phyloP scores from a whole-genome alignment of 1,284 basidiomycete species.

The Schizophyllum commune region DNA sequence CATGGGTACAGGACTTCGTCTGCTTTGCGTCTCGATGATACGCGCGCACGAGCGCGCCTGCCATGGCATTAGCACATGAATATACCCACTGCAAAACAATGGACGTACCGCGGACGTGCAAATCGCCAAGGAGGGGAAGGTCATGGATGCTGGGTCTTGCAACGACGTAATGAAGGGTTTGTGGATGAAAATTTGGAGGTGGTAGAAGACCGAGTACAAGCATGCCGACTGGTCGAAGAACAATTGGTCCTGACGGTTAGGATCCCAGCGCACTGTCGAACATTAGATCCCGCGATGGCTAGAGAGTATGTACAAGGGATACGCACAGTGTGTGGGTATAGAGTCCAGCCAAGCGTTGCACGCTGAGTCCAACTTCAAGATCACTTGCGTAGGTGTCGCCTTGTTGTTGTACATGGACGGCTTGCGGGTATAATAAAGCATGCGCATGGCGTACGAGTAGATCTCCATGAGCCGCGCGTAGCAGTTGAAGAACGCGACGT shows the following conservation, averaged over 20 bases:
- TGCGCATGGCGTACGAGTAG: slow-evolving; percentile 12
- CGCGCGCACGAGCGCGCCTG: slow-evolving; percentile 47
- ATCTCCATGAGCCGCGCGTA: slow-evolving; percentile 42
- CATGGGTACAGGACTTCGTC: slow-evolving; percentile 1
- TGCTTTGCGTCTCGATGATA: slow-evolving; percentile 34
- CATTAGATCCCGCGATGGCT: slow-evolving; percentile 15
- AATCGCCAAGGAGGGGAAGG: slow-evolving; percentile 40
- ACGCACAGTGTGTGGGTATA: slow-evolving; percentile 28
- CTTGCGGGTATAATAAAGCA: slow-evolving; percentile 44
- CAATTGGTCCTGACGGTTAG: slow-evolving; percentile 25
- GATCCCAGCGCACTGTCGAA: slow-evolving; percentile 36
- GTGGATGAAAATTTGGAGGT: slow-evolving; percentile 40
- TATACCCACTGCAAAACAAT: slow-evolving; percentile 31
- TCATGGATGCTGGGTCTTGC: slow-evolving; percentile 12
- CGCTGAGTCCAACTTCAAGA: slow-evolving; percentile 42
- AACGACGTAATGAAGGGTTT: slow-evolving; percentile 40
- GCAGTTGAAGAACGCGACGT: slow-evolving; percentile 34
- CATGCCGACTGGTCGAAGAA: slow-evolving; percentile 40
- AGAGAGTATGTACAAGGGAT: neutral
- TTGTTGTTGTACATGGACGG: slow-evolving; percentile 26
- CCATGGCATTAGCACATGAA: slow-evolving; percentile 15
- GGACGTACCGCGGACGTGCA: slow-evolving; percentile 46
- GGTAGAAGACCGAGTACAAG: slow-evolving; percentile 40
- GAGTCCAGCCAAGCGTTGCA: slow-evolving; percentile 43
- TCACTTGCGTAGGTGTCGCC: slow-evolving; percentile 29